Base-by-base conservation (phyloP, 2,329 filamentous ascomycete genomes). In the Drechslerella stenobrocha region DNA sequence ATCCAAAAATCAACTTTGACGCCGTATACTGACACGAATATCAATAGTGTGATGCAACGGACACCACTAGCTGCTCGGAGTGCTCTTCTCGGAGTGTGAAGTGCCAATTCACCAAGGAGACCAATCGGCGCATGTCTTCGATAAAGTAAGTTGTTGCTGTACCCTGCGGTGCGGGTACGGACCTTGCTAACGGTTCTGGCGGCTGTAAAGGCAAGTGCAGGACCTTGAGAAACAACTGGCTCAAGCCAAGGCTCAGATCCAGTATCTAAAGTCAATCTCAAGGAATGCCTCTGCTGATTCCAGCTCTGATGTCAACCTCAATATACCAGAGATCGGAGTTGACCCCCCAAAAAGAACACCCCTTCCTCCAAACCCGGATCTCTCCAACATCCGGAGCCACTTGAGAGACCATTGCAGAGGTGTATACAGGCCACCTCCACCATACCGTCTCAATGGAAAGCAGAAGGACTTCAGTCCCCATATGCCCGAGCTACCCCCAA, bases 71-170 rank as follows among this genome's bases (percentile, higher is more conserved):
- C 77, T 98, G 93, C 76, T 96, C 93, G 1, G 93, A 98, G 78
- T 98, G 93, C 78, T 93, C 90, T 2, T 96, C 91, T 76, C 87
- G 93, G 71, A 95, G 92, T 75, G 92, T 97, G 71, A 95, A 95
- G 76, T 98, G 93, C 75, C 92, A 97, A 75, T 98, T 98, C 76
- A 98, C 93, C 50, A 98, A 98, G 78, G 93, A 98, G 77, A 98
- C 93, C 9, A 98, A 98, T 76, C 84, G 93, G 64, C 85, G 93
- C 70, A 98, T 98, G 93, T 97, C 93, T 15, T 97, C 92, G 1
- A 97, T 97, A 78, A 98, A 97, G 83, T 84, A 77, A 73, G 81
- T 77, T 58, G 24, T 23, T 3, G 28, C 30, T 22, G 3, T 15
- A 20, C 32, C 20, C 9, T 6, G 2, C 28, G 4, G 4, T 34